A percentile compares a stretch with the other conserved stretches of the same genome.
These are phyloP conservation scores for Stachybotrys chlorohalonatus DNA, from an alignment of 2,329 filamentous ascomycete genomes.

Conservation along the genomic window DNA sequence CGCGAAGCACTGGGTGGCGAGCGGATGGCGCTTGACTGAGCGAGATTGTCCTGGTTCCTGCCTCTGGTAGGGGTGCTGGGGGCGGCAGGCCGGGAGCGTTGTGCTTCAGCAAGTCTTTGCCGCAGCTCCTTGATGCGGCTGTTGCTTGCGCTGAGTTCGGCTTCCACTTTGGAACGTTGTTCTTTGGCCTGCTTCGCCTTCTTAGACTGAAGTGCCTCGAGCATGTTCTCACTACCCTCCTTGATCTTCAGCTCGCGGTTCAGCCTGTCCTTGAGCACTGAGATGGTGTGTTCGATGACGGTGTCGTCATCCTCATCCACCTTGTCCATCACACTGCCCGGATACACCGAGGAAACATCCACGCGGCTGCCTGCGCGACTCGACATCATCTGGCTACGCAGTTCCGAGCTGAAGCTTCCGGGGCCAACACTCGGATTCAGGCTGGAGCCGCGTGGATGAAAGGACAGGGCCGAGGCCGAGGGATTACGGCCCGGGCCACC, in stretches of 20 bases:
- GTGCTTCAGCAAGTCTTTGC: conserved; percentile 50
- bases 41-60: conserved; percentile 36
- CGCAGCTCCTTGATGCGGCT: conserved; percentile 54
- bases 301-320: conserved; percentile 47
- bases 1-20: conserved; percentile 50
- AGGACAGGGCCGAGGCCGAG: conserved; percentile 48
- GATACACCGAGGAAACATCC: conserved; percentile 24
- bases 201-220: conserved; percentile 89
- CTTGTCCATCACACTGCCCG: conserved; percentile 40
- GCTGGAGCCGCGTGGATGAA: conserved; percentile 58
- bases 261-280: conserved; percentile 70
- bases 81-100: conserved; percentile 37
- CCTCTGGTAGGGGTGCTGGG: conserved; percentile 43
- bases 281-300: conserved; percentile 64
- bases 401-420: conserved; percentile 83
- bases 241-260: conserved; percentile 98
- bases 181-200: conserved; percentile 94
- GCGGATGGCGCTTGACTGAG: conserved; percentile 38
- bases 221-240: conserved; percentile 92
- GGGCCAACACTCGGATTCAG: conserved; percentile 62
- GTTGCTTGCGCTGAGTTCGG: conserved; percentile 85
- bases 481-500: conserved; percentile 34
- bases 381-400: conserved; percentile 58
- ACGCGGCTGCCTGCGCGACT: conserved; percentile 25
- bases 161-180: conserved; percentile 69